Conservation (phyloP, 2,329 filamentous ascomycete genomes). For the Fusarium sp. region DNA sequence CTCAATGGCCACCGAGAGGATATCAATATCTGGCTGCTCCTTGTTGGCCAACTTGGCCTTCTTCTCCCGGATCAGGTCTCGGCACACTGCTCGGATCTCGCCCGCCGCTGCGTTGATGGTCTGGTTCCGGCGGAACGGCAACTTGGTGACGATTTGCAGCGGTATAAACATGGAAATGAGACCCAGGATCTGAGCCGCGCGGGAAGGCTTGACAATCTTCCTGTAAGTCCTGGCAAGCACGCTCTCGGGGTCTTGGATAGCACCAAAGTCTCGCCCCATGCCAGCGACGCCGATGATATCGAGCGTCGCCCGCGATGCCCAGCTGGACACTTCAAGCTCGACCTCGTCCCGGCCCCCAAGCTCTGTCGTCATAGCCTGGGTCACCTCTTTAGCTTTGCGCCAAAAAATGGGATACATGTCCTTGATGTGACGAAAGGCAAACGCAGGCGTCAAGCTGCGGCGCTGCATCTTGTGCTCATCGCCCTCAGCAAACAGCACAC, state of each 20-base stretch:
- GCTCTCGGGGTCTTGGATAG: conserved; percentile 71
- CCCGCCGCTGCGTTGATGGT: conserved; percentile 67
- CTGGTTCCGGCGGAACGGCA: conserved; percentile 80
- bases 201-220: conserved; percentile 64
- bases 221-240: conserved; percentile 69
- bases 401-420: conserved; percentile 88
- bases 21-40: conserved; percentile 72
- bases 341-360: conserved; percentile 49
- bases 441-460: conserved; percentile 83
- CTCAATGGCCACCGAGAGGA: conserved; percentile 82
- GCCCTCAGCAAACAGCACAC: conserved; percentile 86
- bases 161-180: conserved; percentile 74
- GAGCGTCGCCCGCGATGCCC: conserved; percentile 76
- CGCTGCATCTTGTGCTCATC: conserved; percentile 88
- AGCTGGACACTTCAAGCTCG: conserved; percentile 69
- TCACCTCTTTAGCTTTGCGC: conserved; percentile 78
- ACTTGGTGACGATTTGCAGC: conserved; percentile 65
- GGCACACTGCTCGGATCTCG: conserved; percentile 74
- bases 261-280: conserved; percentile 77
- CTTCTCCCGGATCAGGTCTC: conserved; percentile 78
- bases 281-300: conserved; percentile 82
- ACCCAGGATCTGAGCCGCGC: conserved; percentile 65
- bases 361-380: conserved; percentile 66
- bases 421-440: conserved; percentile 87
- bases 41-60: conserved; percentile 63